Evolutionary conservation across 2,329 filamentous ascomycete species (phyloP), one percentile per base, ranked within the genome.

Genomic region (Fusarium succisae): DNA sequence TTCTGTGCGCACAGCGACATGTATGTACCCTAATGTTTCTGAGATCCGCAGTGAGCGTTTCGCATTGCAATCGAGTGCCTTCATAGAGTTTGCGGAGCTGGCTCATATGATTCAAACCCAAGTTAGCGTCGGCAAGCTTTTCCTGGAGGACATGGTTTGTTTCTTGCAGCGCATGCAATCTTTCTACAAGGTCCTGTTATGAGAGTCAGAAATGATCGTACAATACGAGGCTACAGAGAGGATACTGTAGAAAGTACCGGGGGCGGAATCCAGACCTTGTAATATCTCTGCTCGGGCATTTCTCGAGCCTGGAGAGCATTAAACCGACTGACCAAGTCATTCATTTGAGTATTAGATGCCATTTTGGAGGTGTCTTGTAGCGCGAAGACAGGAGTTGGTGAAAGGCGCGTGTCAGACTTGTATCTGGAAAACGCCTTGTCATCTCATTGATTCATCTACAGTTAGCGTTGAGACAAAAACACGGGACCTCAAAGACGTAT

Each of bases 41-140:
- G 78, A 50, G 78, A 72, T 53, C 86, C 83, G 43, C 26, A 17
- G 51, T 55, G 35, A 55, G 51, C 35, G 24, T 55, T 28, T 55
- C 51, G 9, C 51, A 55, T 41, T 55, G 51, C 24, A 41, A 22
- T 28, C 51, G 51, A 55, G 51, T 55, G 24, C 51, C 51, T 55
- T 55, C 51, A 41, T 55, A 55, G 35, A 55, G 51, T 41, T 28
- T 55, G 24, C 37, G 51, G 32, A 55, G 35, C 51, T 55, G 51
- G 51, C 51, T 55, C 51, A 55, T 55, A 55, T 55, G 35, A n/a
- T 55, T 39, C 20, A 55, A 55, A 28, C 51, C 37, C 35, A 55
- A 55, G 35, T n/a, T 55, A 41, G 51, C 51, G 51, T 55, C 24
- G 51, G 37, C 37, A 39, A 55, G 51, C 51, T 41, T 28, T 55